Evolutionary conservation across 2,329 filamentous ascomycete species (phyloP), one percentile per base, ranked within the genome.

Genomic region (Fusarium brevicatenulatum): DNA sequence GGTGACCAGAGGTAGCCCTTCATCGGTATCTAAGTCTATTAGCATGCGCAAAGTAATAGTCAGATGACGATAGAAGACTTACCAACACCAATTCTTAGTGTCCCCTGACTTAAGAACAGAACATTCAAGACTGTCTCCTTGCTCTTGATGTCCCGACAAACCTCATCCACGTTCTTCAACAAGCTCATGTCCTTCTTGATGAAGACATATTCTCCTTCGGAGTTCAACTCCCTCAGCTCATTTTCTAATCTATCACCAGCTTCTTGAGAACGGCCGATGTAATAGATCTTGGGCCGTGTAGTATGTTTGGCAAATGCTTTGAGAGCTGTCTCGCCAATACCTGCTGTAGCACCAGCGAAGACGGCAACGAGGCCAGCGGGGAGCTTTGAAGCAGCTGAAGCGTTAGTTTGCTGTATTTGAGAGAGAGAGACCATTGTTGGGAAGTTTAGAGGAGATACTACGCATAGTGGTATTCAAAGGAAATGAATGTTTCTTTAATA

Each of bases 331-430:
- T 86, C 81, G 12, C 87, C 87, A 47, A 90, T 88, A n/a, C 88
- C 88, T 42, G 83, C 83, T 8, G 87, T 90, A 34, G 84, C 88
- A 39, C 88, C 87, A 8, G 87, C 83, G 62, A 89, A 89, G 32
- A 88, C 83, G 49, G 83, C 85, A 7, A 86, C 83, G 8, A 85
- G 72, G 25, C 68, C 68, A 12, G 56, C 19, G 4, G 70, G 73
- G 2, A 73, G 60, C 39, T 58, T 44, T 1, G 63, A 69, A 19
- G 53, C 15, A 13, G 65, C 65, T 1, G 58, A 55, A 11, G 62
- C 53, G n/a, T 77, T 77, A 23, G 56, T 55, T 23, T 67, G 55
- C 18, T 66, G 55, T 30, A 77, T 56, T 54, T 64, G 44, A 19
- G 66, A 54, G 7, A 75, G 63, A 9, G 65, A 25, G 1, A 76